Percentiles rank a stretch among this genome's conserved stretches.
These are phyloP conservation scores for Oenanthe sinensis DNA, from an alignment of 129 eudicot genomes.

Conservation along the genomic window DNA sequence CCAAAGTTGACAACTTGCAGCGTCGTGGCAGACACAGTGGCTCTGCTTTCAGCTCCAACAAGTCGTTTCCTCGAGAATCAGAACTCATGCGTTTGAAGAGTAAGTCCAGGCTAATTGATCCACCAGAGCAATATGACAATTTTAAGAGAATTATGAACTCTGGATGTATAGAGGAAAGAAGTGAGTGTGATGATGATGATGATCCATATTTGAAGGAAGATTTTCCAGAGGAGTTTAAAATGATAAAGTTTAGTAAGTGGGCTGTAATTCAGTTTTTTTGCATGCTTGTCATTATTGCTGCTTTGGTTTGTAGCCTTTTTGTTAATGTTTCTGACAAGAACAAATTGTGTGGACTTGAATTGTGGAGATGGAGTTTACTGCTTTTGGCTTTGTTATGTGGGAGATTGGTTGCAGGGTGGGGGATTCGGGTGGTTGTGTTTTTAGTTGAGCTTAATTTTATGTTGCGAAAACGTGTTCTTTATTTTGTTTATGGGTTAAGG, in stretches of 20 bases:
- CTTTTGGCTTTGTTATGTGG: constrained; percentile 2
- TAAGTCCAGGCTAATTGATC: neutral
- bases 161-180: constrained; percentile 14
- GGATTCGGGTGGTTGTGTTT: neutral
- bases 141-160: neutral
- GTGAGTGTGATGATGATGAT: neutral
- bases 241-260: constrained; percentile 3
- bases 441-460: neutral
- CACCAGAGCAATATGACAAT: neutral
- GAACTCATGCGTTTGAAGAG: neutral
- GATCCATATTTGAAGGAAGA: neutral
- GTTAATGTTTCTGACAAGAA: neutral
- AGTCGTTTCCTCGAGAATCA: neutral
- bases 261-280: neutral
- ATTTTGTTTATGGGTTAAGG: constrained; percentile 43
- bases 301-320: neutral
- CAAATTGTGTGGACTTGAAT: neutral
- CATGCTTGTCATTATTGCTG: neutral
- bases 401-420: neutral
- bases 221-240: neutral
- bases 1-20: neutral
- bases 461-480: neutral
- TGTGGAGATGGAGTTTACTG: neutral
- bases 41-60: neutral
- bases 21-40: neutral